A percentile compares a stretch with the other conserved stretches of the same genome.
These are phyloP conservation scores for Erysiphe pulchra DNA, from an alignment of 2,329 filamentous ascomycete species.

Conservation along the genomic window DNA sequence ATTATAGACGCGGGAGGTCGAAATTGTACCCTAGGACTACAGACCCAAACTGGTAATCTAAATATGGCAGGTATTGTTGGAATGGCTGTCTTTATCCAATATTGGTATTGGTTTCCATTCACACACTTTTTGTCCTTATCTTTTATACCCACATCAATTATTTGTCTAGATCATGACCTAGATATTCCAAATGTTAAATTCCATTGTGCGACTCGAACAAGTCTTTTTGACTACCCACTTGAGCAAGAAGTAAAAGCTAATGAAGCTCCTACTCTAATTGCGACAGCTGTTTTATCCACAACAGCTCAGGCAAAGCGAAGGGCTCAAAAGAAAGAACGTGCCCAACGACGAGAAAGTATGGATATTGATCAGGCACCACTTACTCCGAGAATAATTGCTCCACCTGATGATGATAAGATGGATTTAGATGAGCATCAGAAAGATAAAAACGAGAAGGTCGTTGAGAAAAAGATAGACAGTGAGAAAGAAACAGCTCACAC, in stretches of 20 bases:
- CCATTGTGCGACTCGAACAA: conserved; percentile 80
- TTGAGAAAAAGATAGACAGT: conserved; percentile 33
- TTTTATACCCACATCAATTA: conserved; percentile 91
- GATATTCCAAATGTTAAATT: conserved; percentile 90
- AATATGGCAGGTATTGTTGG: conserved; percentile 98
- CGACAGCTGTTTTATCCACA: conserved; percentile 85
- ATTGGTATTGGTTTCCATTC: conserved; percentile 99
- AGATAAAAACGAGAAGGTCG: conserved; percentile 21
- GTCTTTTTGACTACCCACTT: conserved; percentile 91
- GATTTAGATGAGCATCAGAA: conserved; percentile 42
- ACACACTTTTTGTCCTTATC: conserved; percentile 91
- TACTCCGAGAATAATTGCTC: conserved; percentile 31
- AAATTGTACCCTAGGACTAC: conserved; percentile 93
- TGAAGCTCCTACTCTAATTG: conserved; percentile 78
- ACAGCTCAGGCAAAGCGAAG: conserved; percentile 91
- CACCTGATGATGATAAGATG: conserved; percentile 54
- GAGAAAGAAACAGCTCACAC: conserved; percentile 30
- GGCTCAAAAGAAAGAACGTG: conserved; percentile 80
- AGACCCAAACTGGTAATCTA: conserved; percentile 92
- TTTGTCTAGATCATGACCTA: conserved; percentile 78
- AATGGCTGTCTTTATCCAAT: conserved; percentile 95
- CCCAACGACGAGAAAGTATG: conserved; percentile 80
- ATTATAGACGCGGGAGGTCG: conserved; percentile 96
- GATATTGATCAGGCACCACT: conserved; percentile 63
- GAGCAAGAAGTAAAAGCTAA: conserved; percentile 89